Evolutionary conservation across 805 yeast species (phyloP).

Genomic region (Groenewaldozyma salmanticensis): DNA sequence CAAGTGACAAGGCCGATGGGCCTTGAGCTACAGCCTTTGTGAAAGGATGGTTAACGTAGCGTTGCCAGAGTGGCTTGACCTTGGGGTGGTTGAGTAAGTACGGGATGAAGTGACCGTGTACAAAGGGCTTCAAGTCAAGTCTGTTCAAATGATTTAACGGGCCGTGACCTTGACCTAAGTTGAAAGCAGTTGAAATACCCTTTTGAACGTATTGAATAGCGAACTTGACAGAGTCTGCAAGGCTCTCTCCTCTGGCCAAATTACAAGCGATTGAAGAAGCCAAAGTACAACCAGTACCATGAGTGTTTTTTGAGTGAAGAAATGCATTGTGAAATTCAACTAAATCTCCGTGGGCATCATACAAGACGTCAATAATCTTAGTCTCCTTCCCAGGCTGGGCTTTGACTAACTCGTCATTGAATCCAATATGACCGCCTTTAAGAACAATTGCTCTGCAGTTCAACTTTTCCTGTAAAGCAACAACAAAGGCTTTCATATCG

Average conservation of each 20-base stretch:
- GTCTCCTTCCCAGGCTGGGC: conserved; percentile 11
- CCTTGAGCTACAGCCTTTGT: conserved; percentile 39
- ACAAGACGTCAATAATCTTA: conserved; percentile 21
- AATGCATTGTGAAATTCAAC: conserved; percentile 41
- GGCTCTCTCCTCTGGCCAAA: conserved; percentile 44
- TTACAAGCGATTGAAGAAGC: conserved; percentile 74
- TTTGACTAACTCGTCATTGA: conserved; percentile 8
- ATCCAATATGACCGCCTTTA: conserved; percentile 71
- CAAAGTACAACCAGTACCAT: conserved; percentile 88
- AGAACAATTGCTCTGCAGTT: conserved; percentile 48
- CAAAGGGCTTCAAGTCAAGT: conserved; percentile 25
- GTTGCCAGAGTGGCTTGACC: conserved; percentile 46
- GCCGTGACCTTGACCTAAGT: conserved; percentile 47
- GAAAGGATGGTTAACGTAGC: conserved; percentile 54
- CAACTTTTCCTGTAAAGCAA: conserved; percentile 26
- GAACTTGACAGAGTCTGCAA: conserved; percentile 42
- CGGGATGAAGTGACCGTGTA: conserved; percentile 34
- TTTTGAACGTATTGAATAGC: conserved; percentile 59
- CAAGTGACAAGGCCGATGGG: conserved; percentile 36
- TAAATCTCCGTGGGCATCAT: conserved; percentile 30
- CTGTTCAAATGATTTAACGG: conserved; percentile 62
- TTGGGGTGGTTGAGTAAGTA: conserved; percentile 48
- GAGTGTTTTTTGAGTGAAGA: conserved; percentile 47
- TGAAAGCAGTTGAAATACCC: conserved; percentile 46
- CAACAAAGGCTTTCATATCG: conserved; percentile 33